A percentile compares a stretch with the other conserved stretches of the same genome.
Conservation (phyloP, 2,329 filamentous ascomycete species). For the Huntiella abstrusa region DNA sequence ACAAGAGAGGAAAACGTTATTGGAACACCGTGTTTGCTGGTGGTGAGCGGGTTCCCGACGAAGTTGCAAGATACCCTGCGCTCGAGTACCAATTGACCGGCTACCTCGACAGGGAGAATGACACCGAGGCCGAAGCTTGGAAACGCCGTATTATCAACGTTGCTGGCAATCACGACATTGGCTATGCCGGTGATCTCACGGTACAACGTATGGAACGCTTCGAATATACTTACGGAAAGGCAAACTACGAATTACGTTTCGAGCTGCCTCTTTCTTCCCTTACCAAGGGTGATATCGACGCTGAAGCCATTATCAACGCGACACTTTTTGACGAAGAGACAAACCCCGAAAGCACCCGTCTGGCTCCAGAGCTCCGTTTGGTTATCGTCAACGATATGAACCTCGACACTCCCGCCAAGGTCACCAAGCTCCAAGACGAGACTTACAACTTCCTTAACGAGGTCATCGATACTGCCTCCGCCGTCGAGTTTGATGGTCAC, state of each 20-base stretch:
- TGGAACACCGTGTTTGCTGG: slow-evolving; percentile 67
- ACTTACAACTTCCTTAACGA: slow-evolving; percentile 63
- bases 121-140: slow-evolving; percentile 34
- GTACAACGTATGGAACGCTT: slow-evolving; percentile 60
- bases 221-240: slow-evolving; percentile 64
- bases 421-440: slow-evolving; percentile 46
- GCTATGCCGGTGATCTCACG: slow-evolving; percentile 83
- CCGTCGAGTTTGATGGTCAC: slow-evolving; percentile 41
- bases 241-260: slow-evolving; percentile 78
- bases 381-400: slow-evolving; percentile 86
- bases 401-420: slow-evolving; percentile 64
- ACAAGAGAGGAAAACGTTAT: slow-evolving; percentile 49
- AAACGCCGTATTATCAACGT: slow-evolving; percentile 66
- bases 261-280: slow-evolving; percentile 31
- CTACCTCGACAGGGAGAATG: slow-evolving; percentile 23
- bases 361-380: slow-evolving; percentile 55
- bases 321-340: slow-evolving; percentile 23
- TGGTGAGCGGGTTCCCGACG: slow-evolving; percentile 41
- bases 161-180: slow-evolving; percentile 89
- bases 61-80: slow-evolving; percentile 29
- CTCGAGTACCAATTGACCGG: slow-evolving; percentile 32
- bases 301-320: slow-evolving; percentile 16
- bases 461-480: slow-evolving; percentile 41
- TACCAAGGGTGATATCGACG: slow-evolving; percentile 7
- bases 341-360: slow-evolving; percentile 27